A percentile compares a stretch with the other conserved stretches of the same genome.
These are phyloP conservation scores for Agaricus subrufescens DNA, from an alignment of 768 basidiomycete genomes.

Conservation along the genomic window DNA sequence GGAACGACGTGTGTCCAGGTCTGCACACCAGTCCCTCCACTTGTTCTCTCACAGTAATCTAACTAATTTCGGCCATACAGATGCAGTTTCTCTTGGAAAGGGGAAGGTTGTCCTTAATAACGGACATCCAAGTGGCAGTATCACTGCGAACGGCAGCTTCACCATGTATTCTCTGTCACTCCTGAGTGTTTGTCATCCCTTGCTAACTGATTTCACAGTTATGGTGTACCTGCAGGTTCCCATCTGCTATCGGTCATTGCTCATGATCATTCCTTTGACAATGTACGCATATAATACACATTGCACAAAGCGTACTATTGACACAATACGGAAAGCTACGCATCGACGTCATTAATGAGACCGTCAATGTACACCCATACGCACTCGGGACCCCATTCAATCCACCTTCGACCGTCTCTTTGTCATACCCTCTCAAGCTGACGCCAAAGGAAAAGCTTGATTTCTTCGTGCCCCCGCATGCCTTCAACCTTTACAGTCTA, in stretches of 20 bases:
- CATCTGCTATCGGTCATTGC: constrained; percentile 66
- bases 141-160: constrained; percentile 59
- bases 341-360: constrained; percentile 52
- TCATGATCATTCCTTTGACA: constrained; percentile 67
- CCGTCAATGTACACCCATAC: constrained; percentile 52
- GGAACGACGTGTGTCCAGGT: constrained; percentile 73
- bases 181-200: not conserved
- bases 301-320: not conserved
- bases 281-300: constrained; percentile 35
- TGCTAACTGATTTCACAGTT: constrained; percentile 34
- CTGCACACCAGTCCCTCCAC: constrained; percentile 9
- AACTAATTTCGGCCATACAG: constrained; percentile 7
- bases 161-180: constrained; percentile 47
- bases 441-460: constrained; percentile 47
- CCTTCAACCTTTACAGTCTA: constrained; percentile 74
- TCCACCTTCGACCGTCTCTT: constrained; percentile 46
- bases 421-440: constrained; percentile 61
- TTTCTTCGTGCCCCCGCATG: constrained; percentile 67
- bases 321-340: constrained; percentile 45
- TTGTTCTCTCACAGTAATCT: not conserved
- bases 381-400: constrained; percentile 64
- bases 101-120: constrained; percentile 60
- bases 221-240: constrained; percentile 61
- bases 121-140: constrained; percentile 45
- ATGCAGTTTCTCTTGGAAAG: constrained; percentile 42